A percentile compares a stretch with the other conserved stretches of the same genome.
These are phyloP conservation scores for Colletotrichum sp. DNA, from an alignment of 2,329 filamentous ascomycete genomes.

Conservation along the genomic window DNA sequence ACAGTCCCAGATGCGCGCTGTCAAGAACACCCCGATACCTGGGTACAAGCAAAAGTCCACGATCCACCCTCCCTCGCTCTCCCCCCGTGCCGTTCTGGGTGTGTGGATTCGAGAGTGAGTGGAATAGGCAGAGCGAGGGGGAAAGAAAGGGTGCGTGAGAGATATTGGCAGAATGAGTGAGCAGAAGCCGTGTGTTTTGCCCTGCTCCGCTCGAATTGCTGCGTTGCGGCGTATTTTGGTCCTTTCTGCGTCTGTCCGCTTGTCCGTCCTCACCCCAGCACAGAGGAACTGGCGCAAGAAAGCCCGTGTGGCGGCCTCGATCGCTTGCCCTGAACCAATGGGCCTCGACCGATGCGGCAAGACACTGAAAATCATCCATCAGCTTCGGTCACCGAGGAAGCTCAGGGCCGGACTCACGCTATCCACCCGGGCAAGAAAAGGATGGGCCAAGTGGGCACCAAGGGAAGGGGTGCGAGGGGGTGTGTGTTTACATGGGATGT, in stretches of 20 bases:
- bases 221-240: neutral
- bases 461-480: conserved; percentile 23
- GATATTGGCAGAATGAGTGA: conserved; percentile 1
- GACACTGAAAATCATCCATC: conserved; percentile 39
- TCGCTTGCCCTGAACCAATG: conserved; percentile 22
- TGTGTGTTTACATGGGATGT: conserved; percentile 24
- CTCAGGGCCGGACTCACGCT: conserved; percentile 39
- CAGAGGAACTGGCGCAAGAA: conserved; percentile 1
- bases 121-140: neutral
- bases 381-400: conserved; percentile 50
- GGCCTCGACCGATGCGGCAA: conserved; percentile 37
- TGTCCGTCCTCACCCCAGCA: conserved; percentile 8
- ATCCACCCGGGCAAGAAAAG: conserved; percentile 23
- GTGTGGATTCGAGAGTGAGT: neutral
- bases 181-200: neutral
- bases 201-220: conserved; percentile 1
- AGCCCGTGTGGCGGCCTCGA: conserved; percentile 19
- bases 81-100: neutral
- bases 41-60: neutral
- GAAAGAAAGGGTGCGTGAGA: neutral
- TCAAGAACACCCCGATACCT: neutral
- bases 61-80: neutral
- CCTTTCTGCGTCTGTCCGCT: conserved; percentile 9
- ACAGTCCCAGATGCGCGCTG: neutral
- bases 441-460: conserved; percentile 14